Evolutionary conservation across 768 basidiomycete genomes (phyloP).

Genomic region (Gyrodon lividus): DNA sequence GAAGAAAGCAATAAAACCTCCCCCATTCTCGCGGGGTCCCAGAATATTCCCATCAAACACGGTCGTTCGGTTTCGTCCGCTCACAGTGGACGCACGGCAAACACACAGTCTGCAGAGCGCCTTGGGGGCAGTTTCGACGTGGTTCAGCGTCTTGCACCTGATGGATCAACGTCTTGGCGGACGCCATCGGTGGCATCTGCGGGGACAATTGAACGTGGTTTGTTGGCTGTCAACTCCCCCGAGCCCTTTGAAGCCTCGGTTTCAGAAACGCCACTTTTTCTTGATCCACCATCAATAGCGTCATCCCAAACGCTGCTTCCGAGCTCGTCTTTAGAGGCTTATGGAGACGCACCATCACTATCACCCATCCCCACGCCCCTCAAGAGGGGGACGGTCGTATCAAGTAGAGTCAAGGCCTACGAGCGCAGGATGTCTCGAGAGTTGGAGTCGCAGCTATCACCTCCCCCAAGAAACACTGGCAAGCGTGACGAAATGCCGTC

Average conservation of each 20-base stretch:
- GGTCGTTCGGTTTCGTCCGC: conserved; percentile 42
- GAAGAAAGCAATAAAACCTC: conserved; percentile 40
- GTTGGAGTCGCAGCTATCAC: conserved; percentile 38
- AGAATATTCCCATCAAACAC: conserved; percentile 21
- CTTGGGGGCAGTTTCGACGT: conserved; percentile 71
- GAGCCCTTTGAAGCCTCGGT: conserved; percentile 12
- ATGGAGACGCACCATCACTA: conserved; percentile 1
- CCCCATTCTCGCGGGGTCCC: conserved; percentile 13
- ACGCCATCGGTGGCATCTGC: conserved; percentile 25
- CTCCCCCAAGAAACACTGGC: conserved; percentile 41
- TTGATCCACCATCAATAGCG: conserved; percentile 21
- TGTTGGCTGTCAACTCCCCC: conserved; percentile 9
- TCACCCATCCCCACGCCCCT: background rate
- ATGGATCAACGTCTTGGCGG: conserved; percentile 26
- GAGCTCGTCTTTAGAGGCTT: background rate
- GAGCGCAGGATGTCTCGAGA: conserved; percentile 61
- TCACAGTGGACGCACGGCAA: conserved; percentile 60
- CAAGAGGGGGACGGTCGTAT: conserved; percentile 34
- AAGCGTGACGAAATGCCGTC: conserved; percentile 41
- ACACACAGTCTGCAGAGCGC: conserved; percentile 66
- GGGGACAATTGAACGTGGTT: conserved; percentile 20
- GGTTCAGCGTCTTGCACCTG: conserved; percentile 47
- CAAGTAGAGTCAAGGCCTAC: conserved; percentile 53
- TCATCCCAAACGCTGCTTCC: conserved; percentile 3
- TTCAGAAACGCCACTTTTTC: conserved; percentile 3